These are phyloP conservation scores for Penicillium brevicompactum DNA, from an alignment of 2,329 filamentous ascomycete genomes.

Conservation along the genomic window DNA sequence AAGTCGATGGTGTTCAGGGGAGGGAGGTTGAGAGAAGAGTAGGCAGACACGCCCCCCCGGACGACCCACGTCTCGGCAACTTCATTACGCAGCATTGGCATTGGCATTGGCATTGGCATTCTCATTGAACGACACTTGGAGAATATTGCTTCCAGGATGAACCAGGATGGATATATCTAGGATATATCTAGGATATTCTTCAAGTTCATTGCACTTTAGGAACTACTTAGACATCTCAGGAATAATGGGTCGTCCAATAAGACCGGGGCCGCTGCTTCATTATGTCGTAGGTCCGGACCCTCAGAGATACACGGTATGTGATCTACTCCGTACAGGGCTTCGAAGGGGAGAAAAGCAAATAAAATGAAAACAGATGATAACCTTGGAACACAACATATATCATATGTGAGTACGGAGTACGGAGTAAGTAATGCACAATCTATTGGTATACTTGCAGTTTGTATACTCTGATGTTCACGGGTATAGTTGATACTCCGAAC, in stretches of 20 bases:
- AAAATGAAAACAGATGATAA: too few relatives aligned
- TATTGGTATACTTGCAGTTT: not conserved
- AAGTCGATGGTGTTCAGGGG: not conserved
- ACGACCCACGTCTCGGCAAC: conserved; percentile 11
- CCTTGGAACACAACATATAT: not conserved
- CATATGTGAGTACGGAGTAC: not conserved
- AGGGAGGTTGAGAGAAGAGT: not conserved
- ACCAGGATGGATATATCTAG: too few relatives aligned
- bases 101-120: not conserved
- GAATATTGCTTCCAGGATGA: too few relatives aligned
- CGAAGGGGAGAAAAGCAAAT: too few relatives aligned
- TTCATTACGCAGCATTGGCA: conserved; percentile 11
- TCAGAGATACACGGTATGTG: too few relatives aligned
- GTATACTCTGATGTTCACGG: not conserved
- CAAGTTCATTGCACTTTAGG: too few relatives aligned
- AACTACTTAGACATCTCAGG: too few relatives aligned
- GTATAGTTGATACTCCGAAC: not conserved
- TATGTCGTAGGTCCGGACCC: too few relatives aligned
- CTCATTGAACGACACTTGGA: not conserved
- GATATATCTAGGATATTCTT: too few relatives aligned
- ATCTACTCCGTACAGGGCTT: too few relatives aligned
- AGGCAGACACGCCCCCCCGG: conserved; percentile 12
- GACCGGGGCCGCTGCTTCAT: too few relatives aligned
- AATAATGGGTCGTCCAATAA: too few relatives aligned
- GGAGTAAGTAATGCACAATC: not conserved